Evolutionary conservation across 306 rosid genomes (phyloP), one percentile per base, ranked within the genome.

Genomic region (Dalbergia oliveri): DNA sequence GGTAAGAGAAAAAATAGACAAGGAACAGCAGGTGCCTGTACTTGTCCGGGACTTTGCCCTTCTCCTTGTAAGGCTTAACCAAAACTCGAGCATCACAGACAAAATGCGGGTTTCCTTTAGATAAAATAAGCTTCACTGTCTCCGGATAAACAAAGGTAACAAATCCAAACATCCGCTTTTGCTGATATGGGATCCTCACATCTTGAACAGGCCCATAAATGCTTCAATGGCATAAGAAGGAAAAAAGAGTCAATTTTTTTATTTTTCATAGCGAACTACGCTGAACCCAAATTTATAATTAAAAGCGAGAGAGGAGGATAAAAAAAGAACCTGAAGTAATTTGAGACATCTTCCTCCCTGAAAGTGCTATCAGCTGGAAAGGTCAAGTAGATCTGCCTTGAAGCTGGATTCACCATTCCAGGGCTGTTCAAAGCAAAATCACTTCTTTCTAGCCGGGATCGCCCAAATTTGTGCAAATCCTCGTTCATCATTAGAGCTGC

Each of bases 1-100:
- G 31, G 31, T 2, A 14, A 72, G 16, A 11, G 59, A 72, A 21
- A 10, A 62, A 49, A 3, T 16, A 26, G 47, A 58, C 31, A 63
- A 43, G 59, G 43, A 47, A 58, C 66, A 58, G 64, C 31, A 50
- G 82, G 82, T 91, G 96, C 93, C 88, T 87, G 93, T 91, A 95
- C 98, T 91, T 95, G 90, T 95, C 98, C 8, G 94, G 98, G 13
- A 90, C 94, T 88, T 95, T 95, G 80, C 99, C 99, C 73, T 95
- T 95, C 90, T 95, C 99, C 90, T 95, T 95, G 88, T 95, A 95
- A 85, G 99, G 99, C 89, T 95, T 95, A 31, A 95, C 99, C 18
- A 95, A 96, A 61, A 95, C 99, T 58, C 99, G 62, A 34, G 99
- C 98, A 91, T 95, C 99, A 85, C 99, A 93, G 15, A 95, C 98